Evolutionary conservation across 257 asterid species (phyloP).

Genomic region (Petunia secreta): DNA sequence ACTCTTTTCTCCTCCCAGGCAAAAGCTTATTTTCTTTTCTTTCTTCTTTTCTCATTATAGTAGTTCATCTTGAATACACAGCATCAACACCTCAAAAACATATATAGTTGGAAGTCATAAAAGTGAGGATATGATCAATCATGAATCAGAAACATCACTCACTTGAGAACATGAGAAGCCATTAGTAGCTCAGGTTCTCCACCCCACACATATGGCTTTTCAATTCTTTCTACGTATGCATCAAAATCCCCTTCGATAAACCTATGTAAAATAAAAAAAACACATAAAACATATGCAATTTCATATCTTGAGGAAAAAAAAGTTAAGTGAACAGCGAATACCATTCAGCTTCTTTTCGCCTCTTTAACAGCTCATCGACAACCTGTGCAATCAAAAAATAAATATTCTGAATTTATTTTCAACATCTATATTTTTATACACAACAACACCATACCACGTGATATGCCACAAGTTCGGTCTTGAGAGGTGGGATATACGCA

Average conservation of each 20-base stretch:
- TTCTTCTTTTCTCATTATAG: not conserved
- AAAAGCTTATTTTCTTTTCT: not conserved
- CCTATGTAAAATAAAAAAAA: constrained; percentile 38
- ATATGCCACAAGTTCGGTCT: too few species aligned
- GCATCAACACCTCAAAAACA: not conserved
- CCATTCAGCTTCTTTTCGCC: constrained; percentile 89
- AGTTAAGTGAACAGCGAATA: constrained; percentile 13
- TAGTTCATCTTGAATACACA: not conserved
- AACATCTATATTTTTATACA: not conserved
- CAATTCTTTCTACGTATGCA: constrained; percentile 66
- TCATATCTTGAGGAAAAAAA: not conserved
- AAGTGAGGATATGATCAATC: not conserved
- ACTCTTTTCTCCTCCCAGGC: not conserved
- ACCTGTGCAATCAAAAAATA: constrained; percentile 46
- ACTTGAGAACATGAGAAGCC: constrained; percentile 90
- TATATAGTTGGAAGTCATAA: not conserved
- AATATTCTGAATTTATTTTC: not conserved
- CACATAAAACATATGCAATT: not conserved
- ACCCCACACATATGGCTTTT: constrained; percentile 82
- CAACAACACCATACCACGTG: too few species aligned
- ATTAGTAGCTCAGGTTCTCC: constrained; percentile 88
- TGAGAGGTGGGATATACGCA: too few species aligned
- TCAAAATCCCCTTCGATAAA: constrained; percentile 85
- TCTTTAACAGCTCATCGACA: constrained; percentile 74
- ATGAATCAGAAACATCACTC: constrained; percentile 32